Evolutionary conservation across 352 stramenopile species (phyloP), one percentile per base, ranked within the genome.

Genomic region (Globisporangium takayamanum): DNA sequence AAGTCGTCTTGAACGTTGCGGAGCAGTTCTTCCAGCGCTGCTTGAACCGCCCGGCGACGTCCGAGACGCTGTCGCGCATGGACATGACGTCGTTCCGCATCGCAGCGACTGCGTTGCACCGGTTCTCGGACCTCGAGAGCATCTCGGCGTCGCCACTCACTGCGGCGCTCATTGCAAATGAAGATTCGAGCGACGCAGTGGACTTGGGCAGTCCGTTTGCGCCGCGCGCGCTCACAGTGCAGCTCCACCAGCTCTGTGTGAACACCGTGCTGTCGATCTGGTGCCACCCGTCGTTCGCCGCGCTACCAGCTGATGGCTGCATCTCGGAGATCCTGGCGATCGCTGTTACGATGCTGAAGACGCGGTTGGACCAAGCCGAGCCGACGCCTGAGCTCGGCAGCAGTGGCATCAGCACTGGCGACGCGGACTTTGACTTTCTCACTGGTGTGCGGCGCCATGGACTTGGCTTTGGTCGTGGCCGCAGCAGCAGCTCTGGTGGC

Each of bases 331-430:
- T 95, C 22, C 70, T 95, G 46, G 78, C 80, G 28, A 72, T 89
- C 44, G 74, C 80, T 1, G 76, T 90, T 14, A 90, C 79, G 0
- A 68, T 95, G 46, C 55, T 95, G 44, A 91, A 89, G 46, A 88
- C 89, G 56, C 82, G 84, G 8, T 67, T 92, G 44, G 77, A 89
- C 55, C 70, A 62, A 25, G 64, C 68, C 3, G 69, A 81, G 57
- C 4, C 51, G 2, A 55, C 68, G 8, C 37, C 25, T 2, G 52
- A 50, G 14, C 15, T 26, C 22, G 28, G 36, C 41, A 47, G 30
- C 39, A 1, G 36, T 45, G 25, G 52, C 22, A 52, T 53, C 26
- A 64, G 54, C 1, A 55, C 55, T 25, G 65, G 54, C 1, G 69
- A 74, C 48, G 64, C 53, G 16, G 74, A 71, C 41, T 66, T 66